Percentiles rank a stretch among this genome's conserved stretches.
These are phyloP conservation scores for Cercospora zeae-maydis DNA, from an alignment of 2,329 filamentous ascomycete genomes.

Conservation along the genomic window DNA sequence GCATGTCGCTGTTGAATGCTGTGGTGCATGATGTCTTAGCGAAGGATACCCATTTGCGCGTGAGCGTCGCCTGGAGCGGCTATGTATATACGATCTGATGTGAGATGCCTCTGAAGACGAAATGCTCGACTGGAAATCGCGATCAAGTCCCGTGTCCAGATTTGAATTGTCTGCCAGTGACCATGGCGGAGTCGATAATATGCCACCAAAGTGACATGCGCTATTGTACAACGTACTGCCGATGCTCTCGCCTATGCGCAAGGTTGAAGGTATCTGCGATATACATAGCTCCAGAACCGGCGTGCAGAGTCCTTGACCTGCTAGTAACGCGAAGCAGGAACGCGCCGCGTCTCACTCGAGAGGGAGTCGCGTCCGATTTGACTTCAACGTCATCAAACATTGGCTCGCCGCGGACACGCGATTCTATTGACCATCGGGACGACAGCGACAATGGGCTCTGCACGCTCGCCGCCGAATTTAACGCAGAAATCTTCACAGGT, in stretches of 20 bases:
- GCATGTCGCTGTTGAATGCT: background rate
- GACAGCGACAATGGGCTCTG: slow-evolving; percentile 2
- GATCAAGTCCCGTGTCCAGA: background rate
- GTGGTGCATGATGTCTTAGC: slow-evolving; percentile 31
- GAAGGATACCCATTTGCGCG: slow-evolving; percentile 28
- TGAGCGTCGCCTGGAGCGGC: background rate
- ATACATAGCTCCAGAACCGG: background rate
- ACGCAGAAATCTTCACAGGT: slow-evolving; percentile 45
- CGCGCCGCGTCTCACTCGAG: background rate
- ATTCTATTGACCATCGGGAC: background rate
- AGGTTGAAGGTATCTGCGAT: background rate
- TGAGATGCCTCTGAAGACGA: background rate
- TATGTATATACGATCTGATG: background rate
- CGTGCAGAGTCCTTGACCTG: background rate
- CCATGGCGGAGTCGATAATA: too few relatives aligned
- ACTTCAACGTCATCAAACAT: slow-evolving; percentile 5
- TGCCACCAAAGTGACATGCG: too few relatives aligned
- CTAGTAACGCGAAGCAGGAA: background rate
- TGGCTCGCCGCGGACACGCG: background rate
- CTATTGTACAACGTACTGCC: too few relatives aligned
- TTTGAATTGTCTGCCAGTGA: background rate
- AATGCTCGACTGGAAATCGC: background rate
- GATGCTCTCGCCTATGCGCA: too few relatives aligned
- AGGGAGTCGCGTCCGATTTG: background rate
- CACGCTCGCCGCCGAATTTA: slow-evolving; percentile 4